Percentiles rank a stretch among this genome's conserved stretches.
These are phyloP conservation scores for Prosopis cineraria DNA, from an alignment of 306 rosid species.

Conservation along the genomic window DNA sequence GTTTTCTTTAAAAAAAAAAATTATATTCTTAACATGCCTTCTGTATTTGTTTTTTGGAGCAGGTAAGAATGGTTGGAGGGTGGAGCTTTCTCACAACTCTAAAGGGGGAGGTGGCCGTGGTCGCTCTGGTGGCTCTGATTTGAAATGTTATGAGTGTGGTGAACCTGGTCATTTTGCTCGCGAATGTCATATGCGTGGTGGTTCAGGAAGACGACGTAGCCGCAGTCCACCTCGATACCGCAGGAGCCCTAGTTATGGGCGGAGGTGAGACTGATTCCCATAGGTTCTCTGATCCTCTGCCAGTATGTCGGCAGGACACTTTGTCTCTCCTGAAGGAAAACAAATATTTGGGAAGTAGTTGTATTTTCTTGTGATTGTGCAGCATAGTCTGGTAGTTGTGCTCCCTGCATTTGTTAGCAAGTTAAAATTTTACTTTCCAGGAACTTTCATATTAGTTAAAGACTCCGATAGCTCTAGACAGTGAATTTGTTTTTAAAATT, in stretches of 20 bases:
- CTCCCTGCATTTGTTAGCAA: neutral
- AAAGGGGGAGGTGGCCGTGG: constrained; percentile 75
- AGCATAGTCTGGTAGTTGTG: neutral
- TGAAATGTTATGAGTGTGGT: constrained; percentile 75
- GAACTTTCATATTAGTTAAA: neutral
- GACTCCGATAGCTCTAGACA: too few relatives aligned
- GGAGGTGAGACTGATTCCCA: constrained; percentile 50
- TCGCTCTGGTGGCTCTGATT: constrained; percentile 80
- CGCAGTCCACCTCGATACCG: too few relatives aligned
- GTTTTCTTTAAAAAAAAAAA: neutral
- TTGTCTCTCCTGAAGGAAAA: neutral
- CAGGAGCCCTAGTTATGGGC: too few relatives aligned
- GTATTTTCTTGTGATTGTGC: neutral
- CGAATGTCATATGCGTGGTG: too few relatives aligned
- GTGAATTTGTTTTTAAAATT: too few relatives aligned
- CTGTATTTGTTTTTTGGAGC: constrained; percentile 25
- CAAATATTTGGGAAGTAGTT: neutral
- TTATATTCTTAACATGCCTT: too few relatives aligned
- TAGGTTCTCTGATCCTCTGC: neutral
- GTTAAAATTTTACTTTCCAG: neutral
- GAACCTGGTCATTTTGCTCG: too few relatives aligned
- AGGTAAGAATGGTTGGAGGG: constrained; percentile 91
- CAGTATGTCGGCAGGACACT: neutral
- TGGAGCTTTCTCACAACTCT: constrained; percentile 81
- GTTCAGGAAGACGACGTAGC: too few relatives aligned